Evolutionary conservation across 768 basidiomycete genomes (phyloP).

Genomic region (Russula emetica): DNA sequence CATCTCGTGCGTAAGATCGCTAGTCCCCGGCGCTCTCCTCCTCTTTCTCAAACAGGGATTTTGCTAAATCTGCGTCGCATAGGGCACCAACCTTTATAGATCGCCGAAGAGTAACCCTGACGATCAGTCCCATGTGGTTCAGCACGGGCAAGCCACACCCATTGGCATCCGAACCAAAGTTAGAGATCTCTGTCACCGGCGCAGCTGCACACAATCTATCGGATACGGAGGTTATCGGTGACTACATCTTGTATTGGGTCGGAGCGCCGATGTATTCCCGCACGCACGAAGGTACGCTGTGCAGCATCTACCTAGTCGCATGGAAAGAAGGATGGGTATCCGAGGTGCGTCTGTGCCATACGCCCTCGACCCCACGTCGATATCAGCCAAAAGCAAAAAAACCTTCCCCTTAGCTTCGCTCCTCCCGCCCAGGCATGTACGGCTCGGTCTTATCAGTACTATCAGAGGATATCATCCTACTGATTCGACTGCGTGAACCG

Average conservation of each 20-base stretch:
- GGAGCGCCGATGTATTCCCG: neutral
- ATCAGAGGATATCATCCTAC: conserved; percentile 9
- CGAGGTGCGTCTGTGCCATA: conserved; percentile 7
- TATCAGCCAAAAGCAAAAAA: neutral
- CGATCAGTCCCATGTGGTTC: conserved; percentile 10
- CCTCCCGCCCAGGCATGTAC: neutral
- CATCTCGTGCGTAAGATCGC: conserved; percentile 11
- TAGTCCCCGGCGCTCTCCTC: neutral
- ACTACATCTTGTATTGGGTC: conserved; percentile 20
- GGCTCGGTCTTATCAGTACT: conserved; percentile 9
- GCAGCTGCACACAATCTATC: conserved; percentile 16
- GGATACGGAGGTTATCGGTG: conserved; percentile 15
- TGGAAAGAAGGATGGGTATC: too few relatives aligned
- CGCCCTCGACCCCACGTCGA: neutral
- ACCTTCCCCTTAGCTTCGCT: neutral
- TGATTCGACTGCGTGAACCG: conserved; percentile 10
- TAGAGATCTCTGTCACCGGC: conserved; percentile 7
- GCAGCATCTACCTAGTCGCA: conserved; percentile 13
- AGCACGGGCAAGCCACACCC: conserved; percentile 15
- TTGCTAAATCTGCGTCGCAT: neutral
- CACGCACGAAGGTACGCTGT: neutral
- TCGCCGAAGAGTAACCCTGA: neutral
- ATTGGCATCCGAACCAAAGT: neutral
- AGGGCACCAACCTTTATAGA: neutral
- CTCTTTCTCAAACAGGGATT: neutral